Evolutionary conservation across 495 filamentous ascomycete species (phyloP).

Genomic region (Hyaloscypha finlandica): DNA sequence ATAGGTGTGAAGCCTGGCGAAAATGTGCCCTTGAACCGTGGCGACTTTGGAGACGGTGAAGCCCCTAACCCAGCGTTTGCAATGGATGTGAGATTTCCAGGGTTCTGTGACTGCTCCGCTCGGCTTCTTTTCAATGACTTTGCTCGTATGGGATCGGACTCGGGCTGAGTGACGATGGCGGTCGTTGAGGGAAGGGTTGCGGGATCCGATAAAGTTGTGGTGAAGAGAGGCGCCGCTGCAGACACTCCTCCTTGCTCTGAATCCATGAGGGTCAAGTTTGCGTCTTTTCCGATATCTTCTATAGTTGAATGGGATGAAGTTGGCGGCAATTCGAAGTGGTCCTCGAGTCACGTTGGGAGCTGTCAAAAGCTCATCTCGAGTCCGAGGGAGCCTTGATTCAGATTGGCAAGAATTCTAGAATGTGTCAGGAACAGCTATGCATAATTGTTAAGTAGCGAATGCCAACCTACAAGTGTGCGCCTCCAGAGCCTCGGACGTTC

Average conservation of each 20-base stretch:
- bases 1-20: conserved; percentile 50
- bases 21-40: conserved; percentile 45
- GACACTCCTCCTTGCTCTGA: conserved; percentile 30
- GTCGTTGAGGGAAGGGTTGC: conserved; percentile 17
- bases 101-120: conserved; percentile 46
- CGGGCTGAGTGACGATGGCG: conserved; percentile 3
- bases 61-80: conserved; percentile 37
- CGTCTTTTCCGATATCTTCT: background rate
- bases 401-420: conserved; percentile 14
- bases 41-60: conserved; percentile 54
- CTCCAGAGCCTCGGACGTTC: conserved; percentile 4
- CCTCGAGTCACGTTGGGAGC: conserved; percentile 14
- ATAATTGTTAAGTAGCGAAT: background rate
- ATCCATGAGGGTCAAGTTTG: conserved; percentile 26
- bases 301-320: background rate
- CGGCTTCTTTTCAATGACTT: conserved; percentile 53
- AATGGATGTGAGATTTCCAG: conserved; percentile 38
- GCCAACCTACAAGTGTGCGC: conserved; percentile 15
- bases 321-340: conserved; percentile 9
- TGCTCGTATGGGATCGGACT: conserved; percentile 21
- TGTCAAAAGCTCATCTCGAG: conserved; percentile 26
- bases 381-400: conserved; percentile 5
- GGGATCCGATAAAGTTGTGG: conserved; percentile 15
- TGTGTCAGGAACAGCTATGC: conserved; percentile 1
- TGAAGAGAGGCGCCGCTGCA: conserved; percentile 19